Evolutionary conservation across 352 stramenopile genomes (phyloP).

Genomic region (Peronosclerospora sorghi): DNA sequence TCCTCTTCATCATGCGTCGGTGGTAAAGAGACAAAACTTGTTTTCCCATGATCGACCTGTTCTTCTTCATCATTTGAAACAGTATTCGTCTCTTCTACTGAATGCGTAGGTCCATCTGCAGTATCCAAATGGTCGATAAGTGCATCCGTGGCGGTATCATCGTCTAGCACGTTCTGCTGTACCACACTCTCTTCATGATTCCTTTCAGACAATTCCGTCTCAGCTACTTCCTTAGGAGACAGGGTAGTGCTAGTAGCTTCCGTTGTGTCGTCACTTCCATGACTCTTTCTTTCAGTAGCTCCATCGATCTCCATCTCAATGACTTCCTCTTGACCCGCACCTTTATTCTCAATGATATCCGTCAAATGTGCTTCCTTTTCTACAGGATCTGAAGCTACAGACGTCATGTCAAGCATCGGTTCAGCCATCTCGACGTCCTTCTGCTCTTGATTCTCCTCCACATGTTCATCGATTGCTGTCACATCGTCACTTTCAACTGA

Average conservation of each 20-base stretch:
- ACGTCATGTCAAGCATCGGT: not conserved
- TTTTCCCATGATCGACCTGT: not conserved
- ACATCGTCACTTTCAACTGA: not conserved
- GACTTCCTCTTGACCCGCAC: not conserved
- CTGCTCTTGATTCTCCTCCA: not conserved
- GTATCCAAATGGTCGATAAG: not conserved
- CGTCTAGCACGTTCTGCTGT: not conserved
- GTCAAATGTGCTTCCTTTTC: not conserved
- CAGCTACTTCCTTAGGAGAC: not conserved
- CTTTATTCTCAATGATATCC: not conserved
- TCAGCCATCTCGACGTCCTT: slow-evolving; percentile 1
- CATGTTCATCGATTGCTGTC: not conserved
- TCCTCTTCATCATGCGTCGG: slow-evolving; percentile 13
- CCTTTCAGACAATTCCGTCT: not conserved
- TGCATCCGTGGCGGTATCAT: not conserved
- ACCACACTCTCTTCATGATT: not conserved
- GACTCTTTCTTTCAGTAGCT: not conserved
- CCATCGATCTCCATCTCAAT: not conserved
- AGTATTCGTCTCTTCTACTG: not conserved
- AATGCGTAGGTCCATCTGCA: not conserved
- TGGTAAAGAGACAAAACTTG: not conserved
- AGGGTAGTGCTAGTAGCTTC: not conserved
- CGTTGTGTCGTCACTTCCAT: not conserved
- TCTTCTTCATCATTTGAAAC: slow-evolving; percentile 1
- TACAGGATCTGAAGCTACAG: not conserved